Evolutionary conservation across 1,284 basidiomycete genomes (phyloP).

Genomic region (Ganoderma resinaceum): DNA sequence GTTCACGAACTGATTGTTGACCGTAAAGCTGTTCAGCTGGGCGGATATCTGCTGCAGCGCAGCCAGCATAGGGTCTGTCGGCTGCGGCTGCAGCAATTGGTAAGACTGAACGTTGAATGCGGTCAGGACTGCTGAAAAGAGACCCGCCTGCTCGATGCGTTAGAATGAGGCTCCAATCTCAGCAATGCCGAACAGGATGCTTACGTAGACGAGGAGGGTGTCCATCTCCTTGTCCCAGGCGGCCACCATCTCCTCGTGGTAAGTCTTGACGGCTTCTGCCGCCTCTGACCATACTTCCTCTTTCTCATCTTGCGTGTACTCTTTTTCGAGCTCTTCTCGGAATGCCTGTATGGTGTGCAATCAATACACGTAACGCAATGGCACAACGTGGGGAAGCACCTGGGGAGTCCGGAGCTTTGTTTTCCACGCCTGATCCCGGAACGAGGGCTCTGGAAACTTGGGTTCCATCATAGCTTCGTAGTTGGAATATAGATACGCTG

Average conservation of each 20-base stretch:
- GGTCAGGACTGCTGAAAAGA: conserved; percentile 29
- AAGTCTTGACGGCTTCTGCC: conserved; percentile 1
- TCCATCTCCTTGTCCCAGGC: conserved; percentile 12
- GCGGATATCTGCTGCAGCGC: conserved; percentile 23
- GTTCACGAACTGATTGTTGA: conserved; percentile 15
- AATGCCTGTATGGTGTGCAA: neutral
- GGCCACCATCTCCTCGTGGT: conserved; percentile 5
- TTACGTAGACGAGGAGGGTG: conserved; percentile 6
- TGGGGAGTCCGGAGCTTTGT: neutral
- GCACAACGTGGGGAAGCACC: neutral
- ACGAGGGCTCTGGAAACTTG: neutral
- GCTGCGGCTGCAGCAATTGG: conserved; percentile 15
- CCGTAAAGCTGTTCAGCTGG: conserved; percentile 21
- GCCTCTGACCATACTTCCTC: neutral
- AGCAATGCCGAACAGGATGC: too few species aligned
- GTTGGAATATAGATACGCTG: neutral
- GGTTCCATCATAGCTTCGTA: neutral
- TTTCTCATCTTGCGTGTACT: conserved; percentile 2
- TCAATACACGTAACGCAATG: neutral
- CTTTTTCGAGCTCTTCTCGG: neutral
- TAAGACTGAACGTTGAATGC: conserved; percentile 27
- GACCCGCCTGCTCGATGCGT: conserved; percentile 22
- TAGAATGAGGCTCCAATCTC: neutral
- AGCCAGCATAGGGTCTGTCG: neutral
- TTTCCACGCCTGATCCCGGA: neutral